Base-by-base conservation (phyloP, 495 filamentous ascomycete species). In the Penicillium steckii region DNA sequence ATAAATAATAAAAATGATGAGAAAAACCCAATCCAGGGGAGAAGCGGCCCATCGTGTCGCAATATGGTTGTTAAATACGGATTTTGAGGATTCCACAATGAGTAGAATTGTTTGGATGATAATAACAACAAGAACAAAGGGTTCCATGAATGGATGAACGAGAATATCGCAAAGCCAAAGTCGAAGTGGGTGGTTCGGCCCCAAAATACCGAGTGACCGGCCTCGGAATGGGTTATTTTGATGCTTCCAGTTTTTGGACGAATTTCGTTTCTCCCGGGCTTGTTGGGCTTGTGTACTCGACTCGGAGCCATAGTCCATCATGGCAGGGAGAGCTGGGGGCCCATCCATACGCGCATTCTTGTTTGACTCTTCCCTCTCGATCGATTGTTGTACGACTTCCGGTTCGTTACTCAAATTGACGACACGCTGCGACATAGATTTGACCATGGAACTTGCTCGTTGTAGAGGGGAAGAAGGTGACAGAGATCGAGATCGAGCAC, bases 341-440 rank as follows among this genome's bases (percentile, higher is more conserved):
- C 64, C 79, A 26, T 83, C 74, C 60, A 80, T 60, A 50, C 79
- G 73, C 23, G 79, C 60, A 53, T 74, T 75, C 54, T 72, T 78
- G 33, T 73, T 61, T 5, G 78, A 81, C 44, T 87, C 84, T 51
- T 90, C 83, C 52, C 87, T 78, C 46, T 82, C 75, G 23, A 87
- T 79, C n/a, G 80, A 81, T 54, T 90, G 85, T 55, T 93, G 89
- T 17, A 94, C 79, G 29, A 89, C 73, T 55, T 87, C 84, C 7
- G 85, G 81, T 57, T 97, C 91, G 62, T 94, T 95, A 73, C 93
- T 95, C 51, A 99, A 77, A 65, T 96, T 97, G 61, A 97, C 94
- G 50, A 99, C 91, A 68, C 94, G 91, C 71, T 96, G 91, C 17
- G 95, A 97, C 84, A 97, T 95, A 57, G 91, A 91, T 58, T 91